Percentiles rank a stretch among this genome's conserved stretches.
These are phyloP conservation scores for Podaxis sp. DNA, from an alignment of 768 basidiomycete species.

Conservation along the genomic window DNA sequence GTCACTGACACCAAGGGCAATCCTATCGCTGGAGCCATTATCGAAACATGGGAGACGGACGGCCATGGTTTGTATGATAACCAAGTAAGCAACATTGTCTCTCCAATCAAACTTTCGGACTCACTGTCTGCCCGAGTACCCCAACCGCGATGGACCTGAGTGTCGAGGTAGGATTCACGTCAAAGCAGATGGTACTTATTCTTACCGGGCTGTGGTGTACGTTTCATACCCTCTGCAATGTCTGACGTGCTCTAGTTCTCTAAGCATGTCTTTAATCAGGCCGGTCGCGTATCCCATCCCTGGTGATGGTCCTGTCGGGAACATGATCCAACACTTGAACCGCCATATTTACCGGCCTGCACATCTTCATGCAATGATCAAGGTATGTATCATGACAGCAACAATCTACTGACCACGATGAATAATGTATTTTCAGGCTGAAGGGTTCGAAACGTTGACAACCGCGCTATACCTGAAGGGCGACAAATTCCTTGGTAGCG, in stretches of 20 bases:
- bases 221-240: conserved; percentile 12
- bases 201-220: conserved; percentile 67
- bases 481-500: conserved; percentile 61
- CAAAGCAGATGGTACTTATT: conserved; percentile 58
- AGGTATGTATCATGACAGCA: conserved; percentile 30
- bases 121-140: conserved; percentile 40
- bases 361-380: conserved; percentile 72
- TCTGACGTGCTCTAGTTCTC: background rate
- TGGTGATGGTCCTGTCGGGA: conserved; percentile 72
- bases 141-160: conserved; percentile 52
- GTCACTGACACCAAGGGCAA: conserved; percentile 59
- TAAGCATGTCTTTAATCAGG: conserved; percentile 16
- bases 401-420: background rate
- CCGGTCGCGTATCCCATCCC: conserved; percentile 73
- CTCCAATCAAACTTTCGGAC: background rate
- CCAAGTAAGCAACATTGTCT: conserved; percentile 22
- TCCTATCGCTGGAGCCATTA: conserved; percentile 60
- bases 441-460: conserved; percentile 65
- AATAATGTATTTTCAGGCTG: conserved; percentile 41
- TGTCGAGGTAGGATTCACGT: conserved; percentile 66
- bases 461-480: conserved; percentile 76
- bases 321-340: conserved; percentile 47
- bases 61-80: conserved; percentile 42
- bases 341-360: conserved; percentile 77
- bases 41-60: conserved; percentile 88